Evolutionary conservation across 345 rosid species (phyloP).

Genomic region (Theobroma cacao): DNA sequence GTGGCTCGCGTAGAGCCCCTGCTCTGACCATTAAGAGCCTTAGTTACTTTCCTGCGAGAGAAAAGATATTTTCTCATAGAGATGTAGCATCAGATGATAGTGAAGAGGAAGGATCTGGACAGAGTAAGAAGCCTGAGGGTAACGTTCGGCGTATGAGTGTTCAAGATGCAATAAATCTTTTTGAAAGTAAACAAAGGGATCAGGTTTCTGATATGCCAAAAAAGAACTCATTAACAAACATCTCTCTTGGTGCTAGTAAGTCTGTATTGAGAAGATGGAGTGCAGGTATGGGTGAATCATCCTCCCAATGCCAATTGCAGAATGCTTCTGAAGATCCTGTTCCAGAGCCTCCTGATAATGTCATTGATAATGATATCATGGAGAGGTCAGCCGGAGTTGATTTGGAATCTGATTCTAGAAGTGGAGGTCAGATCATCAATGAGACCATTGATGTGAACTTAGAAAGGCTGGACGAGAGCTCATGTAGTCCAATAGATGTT

Average conservation of each 20-base stretch:
- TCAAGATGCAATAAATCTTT: constrained; percentile 62
- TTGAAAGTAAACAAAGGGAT: constrained; percentile 58
- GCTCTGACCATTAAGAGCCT: constrained; percentile 65
- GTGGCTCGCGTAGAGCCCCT: constrained; percentile 50
- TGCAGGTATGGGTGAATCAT: constrained; percentile 42
- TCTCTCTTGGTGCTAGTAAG: constrained; percentile 36
- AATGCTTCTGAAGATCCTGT: constrained; percentile 24
- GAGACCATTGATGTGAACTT: constrained; percentile 26
- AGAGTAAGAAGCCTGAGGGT: constrained; percentile 35
- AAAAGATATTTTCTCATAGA: constrained; percentile 31
- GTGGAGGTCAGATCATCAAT: constrained; percentile 15
- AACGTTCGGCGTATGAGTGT: constrained; percentile 49
- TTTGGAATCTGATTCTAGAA: constrained; percentile 26
- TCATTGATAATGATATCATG: constrained; percentile 20
- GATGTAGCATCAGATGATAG: constrained; percentile 33
- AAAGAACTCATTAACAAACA: constrained; percentile 31
- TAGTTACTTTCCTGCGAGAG: constrained; percentile 44
- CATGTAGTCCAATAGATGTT: constrained; percentile 20
- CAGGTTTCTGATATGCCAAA: constrained; percentile 36
- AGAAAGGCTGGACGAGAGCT: constrained; percentile 25
- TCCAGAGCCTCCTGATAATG: constrained; percentile 24
- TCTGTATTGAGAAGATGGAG: constrained; percentile 71
- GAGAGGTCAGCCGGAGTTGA: constrained; percentile 26
- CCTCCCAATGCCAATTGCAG: constrained; percentile 31
- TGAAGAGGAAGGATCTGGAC: constrained; percentile 45